Evolutionary conservation across 2,329 filamentous ascomycete species (phyloP), one percentile per base, ranked within the genome.

Genomic region (Alternaria atra): DNA sequence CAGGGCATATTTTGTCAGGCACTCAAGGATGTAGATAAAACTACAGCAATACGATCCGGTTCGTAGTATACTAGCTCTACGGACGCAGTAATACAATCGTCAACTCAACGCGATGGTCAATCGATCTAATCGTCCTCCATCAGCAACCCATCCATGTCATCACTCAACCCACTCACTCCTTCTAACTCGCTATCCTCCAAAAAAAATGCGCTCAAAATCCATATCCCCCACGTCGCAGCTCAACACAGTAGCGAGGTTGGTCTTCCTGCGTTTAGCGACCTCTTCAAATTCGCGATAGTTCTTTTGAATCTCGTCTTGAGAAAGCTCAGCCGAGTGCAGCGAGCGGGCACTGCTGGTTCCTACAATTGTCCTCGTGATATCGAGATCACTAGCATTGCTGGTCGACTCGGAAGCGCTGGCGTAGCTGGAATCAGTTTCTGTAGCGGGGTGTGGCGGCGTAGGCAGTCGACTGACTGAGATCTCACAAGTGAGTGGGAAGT

Each of bases 121-220:
- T 13, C 30, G 3, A 34, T 46, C 6, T 35, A 53, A 23, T 32
- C 25, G 5, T 32, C 29, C 6, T 40, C 57, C 52, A 58, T 15
- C n/a, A 37, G 42, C 43, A 59, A 39, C 35, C 44, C 48, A 13
- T 29, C 44, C 17, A 64, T 32, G 5, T 42, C 59, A 39, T 58
- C 63, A 39, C 53, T 57, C 47, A 63, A 10, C 0, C 35, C 56
- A 39, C 57, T 52, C 4, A 51, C 15, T 17, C 58, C 62, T 5
- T 35, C 55, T 3, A 27, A 35, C 27, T 66, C 64, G 13, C 60
- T 62, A 7, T 61, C 63, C 2, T 53, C 64, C 12, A 71, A 4
- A 35, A 35, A 72, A 72, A 3, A 68, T 63, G n/a, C 54, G 55
- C 52, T 73, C 69, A 52, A 69, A 72, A 1, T 47, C 55, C 23